Evolutionary conservation across 768 basidiomycete species (phyloP).

Genomic region (Phaeotremella fagi): DNA sequence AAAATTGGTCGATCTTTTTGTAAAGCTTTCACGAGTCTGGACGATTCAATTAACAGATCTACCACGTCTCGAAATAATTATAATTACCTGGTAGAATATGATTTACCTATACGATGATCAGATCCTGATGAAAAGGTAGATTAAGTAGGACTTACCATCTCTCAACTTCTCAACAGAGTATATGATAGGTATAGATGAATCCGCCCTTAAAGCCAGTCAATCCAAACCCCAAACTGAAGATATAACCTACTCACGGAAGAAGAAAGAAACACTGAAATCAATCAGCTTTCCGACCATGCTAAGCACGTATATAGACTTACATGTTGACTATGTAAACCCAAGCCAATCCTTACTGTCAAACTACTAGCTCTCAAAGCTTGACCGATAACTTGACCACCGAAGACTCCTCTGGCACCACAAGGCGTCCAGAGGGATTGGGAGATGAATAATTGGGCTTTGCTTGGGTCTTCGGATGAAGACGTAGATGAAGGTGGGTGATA

Average conservation of each 20-base stretch:
- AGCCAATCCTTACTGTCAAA: slow-evolving; percentile 20
- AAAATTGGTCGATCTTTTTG: slow-evolving; percentile 43
- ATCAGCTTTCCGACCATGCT: not conserved
- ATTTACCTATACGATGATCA: not conserved
- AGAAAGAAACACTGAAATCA: slow-evolving; percentile 39
- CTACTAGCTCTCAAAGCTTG: slow-evolving; percentile 42
- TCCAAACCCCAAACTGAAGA: not conserved
- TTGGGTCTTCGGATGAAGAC: too few relatives aligned
- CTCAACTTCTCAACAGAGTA: slow-evolving; percentile 43
- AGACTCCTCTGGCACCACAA: slow-evolving; percentile 43
- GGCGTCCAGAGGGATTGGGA: slow-evolving; percentile 36
- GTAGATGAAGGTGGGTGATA: not conserved
- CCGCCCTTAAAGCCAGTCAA: slow-evolving; percentile 8
- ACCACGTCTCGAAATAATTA: not conserved
- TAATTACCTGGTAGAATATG: slow-evolving; percentile 19
- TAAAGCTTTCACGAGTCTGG: slow-evolving; percentile 39
- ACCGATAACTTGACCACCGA: slow-evolving; percentile 49
- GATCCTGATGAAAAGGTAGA: not conserved
- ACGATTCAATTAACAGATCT: not conserved
- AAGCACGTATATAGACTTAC: slow-evolving; percentile 3
- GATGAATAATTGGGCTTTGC: not conserved
- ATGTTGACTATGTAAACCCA: slow-evolving; percentile 42
- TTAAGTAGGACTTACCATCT: slow-evolving; percentile 27
- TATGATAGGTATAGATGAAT: slow-evolving; percentile 27
- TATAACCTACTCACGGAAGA: too few relatives aligned